Base-by-base conservation (phyloP, 2,329 filamentous ascomycete genomes). In the Exophiala bonariae region DNA sequence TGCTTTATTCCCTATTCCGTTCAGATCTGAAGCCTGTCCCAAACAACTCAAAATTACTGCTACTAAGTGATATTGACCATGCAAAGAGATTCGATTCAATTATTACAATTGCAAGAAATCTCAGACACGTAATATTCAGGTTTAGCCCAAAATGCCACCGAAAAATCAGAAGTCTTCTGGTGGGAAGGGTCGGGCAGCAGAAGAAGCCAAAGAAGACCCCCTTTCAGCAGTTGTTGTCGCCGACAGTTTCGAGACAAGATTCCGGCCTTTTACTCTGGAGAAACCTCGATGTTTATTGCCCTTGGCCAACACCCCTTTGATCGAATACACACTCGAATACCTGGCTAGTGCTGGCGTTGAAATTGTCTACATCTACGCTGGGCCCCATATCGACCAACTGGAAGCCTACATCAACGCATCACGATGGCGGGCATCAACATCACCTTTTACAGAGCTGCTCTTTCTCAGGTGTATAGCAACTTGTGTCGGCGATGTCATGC, bases 311-410 rank as follows among this genome's bases (percentile, higher is more conserved):
- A 91, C 86, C 2, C 92, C 93, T 28, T 77, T 99, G 54, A 95
- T 99, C 71, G 93, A 99, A 69, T 97, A 99, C 67, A 97, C 92
- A 3, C 83, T 97, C 61, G 91, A 97, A 64, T 97, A 96, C 62
- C 83, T 99, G 1, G 90, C 90, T 56, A 92, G 92, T 78, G 90
- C 93, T 49, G 90, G 91, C 48, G 90, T 97, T n/a, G 84, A 93
- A 59, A 89, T 96, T 57, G 87, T 97, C 44, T 95, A 87, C 66
- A 80, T 99, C 49, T 97, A 96, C 72, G 92, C 87, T 60, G 88
- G 89, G 50, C 84, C 89, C 20, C 90, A 96, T 66, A 87, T 86
- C 22, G 86, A 93, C 49, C 82, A 90, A 65, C 81, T 99, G 45
- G 91, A 97, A 71, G 79, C 82, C 56, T 95, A 97, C 66, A 84